Percentiles rank a stretch among this genome's conserved stretches.
These are phyloP conservation scores for Xylaria sp. DNA, from an alignment of 2,329 filamentous ascomycete genomes.

Conservation along the genomic window DNA sequence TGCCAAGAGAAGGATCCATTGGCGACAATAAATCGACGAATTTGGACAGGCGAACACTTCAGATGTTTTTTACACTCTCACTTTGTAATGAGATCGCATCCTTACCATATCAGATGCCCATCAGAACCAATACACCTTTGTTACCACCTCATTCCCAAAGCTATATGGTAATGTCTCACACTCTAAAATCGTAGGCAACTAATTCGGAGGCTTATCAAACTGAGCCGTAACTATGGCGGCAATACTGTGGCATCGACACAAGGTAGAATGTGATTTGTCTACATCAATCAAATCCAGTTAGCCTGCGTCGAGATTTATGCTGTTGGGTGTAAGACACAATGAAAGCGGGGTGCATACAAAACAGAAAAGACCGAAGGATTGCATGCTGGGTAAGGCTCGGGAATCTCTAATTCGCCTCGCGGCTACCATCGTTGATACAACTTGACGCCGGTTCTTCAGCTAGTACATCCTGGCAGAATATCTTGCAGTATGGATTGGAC, in stretches of 20 bases:
- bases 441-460: background rate
- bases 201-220: background rate
- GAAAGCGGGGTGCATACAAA: background rate
- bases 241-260: background rate
- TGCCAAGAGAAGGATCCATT: background rate
- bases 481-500: conserved; percentile 19
- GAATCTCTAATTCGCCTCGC: background rate
- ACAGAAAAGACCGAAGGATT: background rate
- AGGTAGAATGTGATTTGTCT: background rate
- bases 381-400: background rate
- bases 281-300: background rate
- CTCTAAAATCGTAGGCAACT: background rate
- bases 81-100: background rate
- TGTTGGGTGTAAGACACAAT: background rate
- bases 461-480: background rate
- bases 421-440: background rate
- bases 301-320: background rate
- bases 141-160: background rate
- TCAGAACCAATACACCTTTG: background rate
- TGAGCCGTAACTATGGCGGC: background rate
- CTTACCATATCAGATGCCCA: background rate
- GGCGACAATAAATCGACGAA: background rate
- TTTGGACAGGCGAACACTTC: background rate
- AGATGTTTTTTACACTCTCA: background rate
- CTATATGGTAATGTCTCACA: background rate